Evolutionary conservation across 805 yeast species (phyloP), one percentile per base, ranked within the genome.

Genomic region (Vanderwaltozyma tropicalis): DNA sequence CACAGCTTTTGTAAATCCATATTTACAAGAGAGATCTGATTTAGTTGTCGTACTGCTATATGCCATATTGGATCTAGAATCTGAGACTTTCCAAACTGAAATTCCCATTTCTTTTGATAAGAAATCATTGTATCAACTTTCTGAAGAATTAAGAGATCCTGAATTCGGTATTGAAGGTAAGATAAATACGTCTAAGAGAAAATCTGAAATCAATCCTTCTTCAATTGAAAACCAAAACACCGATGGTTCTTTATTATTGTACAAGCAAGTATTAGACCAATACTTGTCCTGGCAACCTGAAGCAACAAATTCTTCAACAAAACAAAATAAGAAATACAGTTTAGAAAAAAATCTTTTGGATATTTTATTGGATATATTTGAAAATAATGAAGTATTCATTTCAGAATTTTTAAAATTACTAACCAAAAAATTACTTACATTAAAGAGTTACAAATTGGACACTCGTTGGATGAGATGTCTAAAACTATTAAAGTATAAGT

Each of bases 11-110:
- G 81, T 88, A 3, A 62, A 94, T 35, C 60, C 71, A 18, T 81
- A 81, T 58, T 63, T 92, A 34, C 76, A 74, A 50, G 77, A 79
- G 11, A 67, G 95, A 40, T 70, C 72, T 0, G 96, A 92, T 55
- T 73, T 92, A 0, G 74, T 85, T 15, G 64, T 68, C 15, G 74
- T 72, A 32, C 63, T 89, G 13, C 87, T 89, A 0, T 64, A 72
- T 46, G 94, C 95, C 0, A 58, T 88, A 35, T 62, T 92, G 24
- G 72, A 72, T 37, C 40, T 59, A 16, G 47, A 41, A n/a, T 36
- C 34, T 14, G 37, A 43, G 11, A 55, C 50, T 31, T 36, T 49
- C 5, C 28, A 39, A 10, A 47, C 38, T 3, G 34, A 41, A 14
- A 26, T 38, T 20, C 33, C 16, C 2, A 21, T 39, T 4, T 21